Evolutionary conservation across 768 basidiomycete species (phyloP).

Genomic region (Russula earlei): DNA sequence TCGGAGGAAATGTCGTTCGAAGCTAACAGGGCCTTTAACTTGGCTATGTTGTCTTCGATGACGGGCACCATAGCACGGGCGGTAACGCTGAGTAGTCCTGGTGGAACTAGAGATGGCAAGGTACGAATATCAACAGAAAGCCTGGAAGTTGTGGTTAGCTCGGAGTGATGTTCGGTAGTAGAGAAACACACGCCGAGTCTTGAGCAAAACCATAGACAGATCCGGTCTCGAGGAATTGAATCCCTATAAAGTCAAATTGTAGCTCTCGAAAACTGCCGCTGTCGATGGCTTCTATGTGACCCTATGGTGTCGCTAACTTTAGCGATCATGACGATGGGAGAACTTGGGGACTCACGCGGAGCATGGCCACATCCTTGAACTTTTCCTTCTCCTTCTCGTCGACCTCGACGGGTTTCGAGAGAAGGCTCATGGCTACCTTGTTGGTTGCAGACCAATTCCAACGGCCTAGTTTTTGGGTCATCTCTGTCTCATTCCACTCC

Average conservation of each 20-base stretch:
- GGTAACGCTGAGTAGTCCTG: slow-evolving; percentile 4
- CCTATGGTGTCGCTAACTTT: slow-evolving; percentile 33
- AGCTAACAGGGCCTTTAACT: slow-evolving; percentile 1
- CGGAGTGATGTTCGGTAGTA: not conserved
- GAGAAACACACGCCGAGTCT: slow-evolving; percentile 42
- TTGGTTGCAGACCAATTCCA: slow-evolving; percentile 67
- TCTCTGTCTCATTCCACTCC: slow-evolving; percentile 45
- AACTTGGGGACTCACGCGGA: slow-evolving; percentile 44
- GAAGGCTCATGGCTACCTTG: slow-evolving; percentile 55
- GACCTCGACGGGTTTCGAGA: slow-evolving; percentile 42
- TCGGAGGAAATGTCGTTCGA: slow-evolving; percentile 12
- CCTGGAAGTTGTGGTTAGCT: not conserved
- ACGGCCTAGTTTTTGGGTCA: slow-evolving; percentile 37
- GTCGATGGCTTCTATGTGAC: slow-evolving; percentile 60
- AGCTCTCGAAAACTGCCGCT: slow-evolving; percentile 44
- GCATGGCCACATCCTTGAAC: slow-evolving; percentile 42
- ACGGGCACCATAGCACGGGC: slow-evolving; percentile 16
- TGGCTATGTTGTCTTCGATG: slow-evolving; percentile 8
- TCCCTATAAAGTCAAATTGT: slow-evolving; percentile 63
- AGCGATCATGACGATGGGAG: not conserved
- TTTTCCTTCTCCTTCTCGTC: slow-evolving; percentile 27
- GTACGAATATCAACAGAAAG: slow-evolving; percentile 5
- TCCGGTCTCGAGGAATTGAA: slow-evolving; percentile 66
- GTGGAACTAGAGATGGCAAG: slow-evolving; percentile 12
- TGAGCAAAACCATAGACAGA: slow-evolving; percentile 70